These are phyloP conservation scores for Cardamine resedifolia DNA, from an alignment of 345 rosid genomes.

Conservation along the genomic window DNA sequence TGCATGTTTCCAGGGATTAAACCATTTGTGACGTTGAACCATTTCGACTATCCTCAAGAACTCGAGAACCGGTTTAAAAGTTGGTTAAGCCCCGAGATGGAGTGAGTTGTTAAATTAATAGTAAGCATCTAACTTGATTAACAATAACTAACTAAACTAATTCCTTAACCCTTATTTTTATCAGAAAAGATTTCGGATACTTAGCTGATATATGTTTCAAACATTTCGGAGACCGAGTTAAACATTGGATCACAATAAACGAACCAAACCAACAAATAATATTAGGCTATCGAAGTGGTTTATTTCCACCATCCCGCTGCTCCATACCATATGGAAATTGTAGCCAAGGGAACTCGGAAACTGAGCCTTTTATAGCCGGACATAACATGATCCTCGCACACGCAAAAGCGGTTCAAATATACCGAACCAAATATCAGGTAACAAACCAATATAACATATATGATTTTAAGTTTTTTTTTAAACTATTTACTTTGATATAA, in stretches of 20 bases:
- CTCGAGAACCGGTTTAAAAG: slow-evolving; percentile 66
- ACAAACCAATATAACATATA: background rate
- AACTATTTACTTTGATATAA: too few species aligned
- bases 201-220: slow-evolving; percentile 62
- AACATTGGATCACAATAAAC: slow-evolving; percentile 59
- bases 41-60: slow-evolving; percentile 76
- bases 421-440: slow-evolving; percentile 70
- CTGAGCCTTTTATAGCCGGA: slow-evolving; percentile 57
- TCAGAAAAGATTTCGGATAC: slow-evolving; percentile 54
- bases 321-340: slow-evolving; percentile 54
- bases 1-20: slow-evolving; percentile 55
- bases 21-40: slow-evolving; percentile 77
- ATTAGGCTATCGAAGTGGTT: slow-evolving; percentile 40
- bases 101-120: slow-evolving; percentile 38
- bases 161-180: background rate
- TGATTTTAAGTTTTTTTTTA: background rate
- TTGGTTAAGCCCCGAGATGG: slow-evolving; percentile 69
- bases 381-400: slow-evolving; percentile 65
- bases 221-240: slow-evolving; percentile 61
- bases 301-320: slow-evolving; percentile 52
- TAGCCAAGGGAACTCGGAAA: slow-evolving; percentile 46
- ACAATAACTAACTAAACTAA: background rate
- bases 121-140: background rate
- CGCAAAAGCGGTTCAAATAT: slow-evolving; percentile 49
- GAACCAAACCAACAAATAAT: slow-evolving; percentile 50